Evolutionary conservation across 768 basidiomycete genomes (phyloP).

Genomic region (Candolleomyces eurysporus): DNA sequence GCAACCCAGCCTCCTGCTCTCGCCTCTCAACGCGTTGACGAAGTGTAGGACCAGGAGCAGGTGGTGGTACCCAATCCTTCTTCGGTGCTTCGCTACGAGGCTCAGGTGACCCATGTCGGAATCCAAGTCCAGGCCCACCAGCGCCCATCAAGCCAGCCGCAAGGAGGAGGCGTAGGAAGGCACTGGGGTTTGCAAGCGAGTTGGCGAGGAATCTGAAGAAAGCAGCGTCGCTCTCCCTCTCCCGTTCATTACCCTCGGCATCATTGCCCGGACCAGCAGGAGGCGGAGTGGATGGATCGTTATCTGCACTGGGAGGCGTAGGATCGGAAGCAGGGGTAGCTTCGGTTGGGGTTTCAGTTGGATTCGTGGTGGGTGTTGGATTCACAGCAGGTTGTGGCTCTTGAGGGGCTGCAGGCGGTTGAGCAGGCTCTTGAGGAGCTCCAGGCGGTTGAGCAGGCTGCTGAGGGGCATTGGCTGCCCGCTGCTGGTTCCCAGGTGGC

Average conservation of each 20-base stretch:
- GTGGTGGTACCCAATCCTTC: conserved; percentile 58
- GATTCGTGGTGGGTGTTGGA: no score
- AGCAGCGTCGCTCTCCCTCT: neutral
- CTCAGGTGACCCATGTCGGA: neutral
- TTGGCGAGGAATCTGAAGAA: conserved; percentile 11
- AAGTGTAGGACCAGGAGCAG: conserved; percentile 66
- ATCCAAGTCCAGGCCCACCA: conserved; percentile 14
- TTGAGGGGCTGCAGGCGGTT: neutral
- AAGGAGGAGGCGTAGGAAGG: conserved; percentile 1
- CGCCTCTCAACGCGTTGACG: conserved; percentile 71
- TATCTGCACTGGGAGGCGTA: neutral
- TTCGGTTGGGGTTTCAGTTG: neutral
- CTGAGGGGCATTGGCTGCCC: neutral
- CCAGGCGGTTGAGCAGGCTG: neutral
- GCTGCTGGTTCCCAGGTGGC: neutral
- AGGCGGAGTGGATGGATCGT: neutral
- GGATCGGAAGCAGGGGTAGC: neutral
- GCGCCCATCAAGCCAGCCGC: conserved; percentile 17
- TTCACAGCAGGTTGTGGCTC: no score
- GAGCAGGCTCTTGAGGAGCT: no score
- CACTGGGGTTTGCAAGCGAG: neutral
- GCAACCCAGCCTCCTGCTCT: conserved; percentile 69
- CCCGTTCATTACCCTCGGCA: neutral
- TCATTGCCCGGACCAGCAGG: neutral
- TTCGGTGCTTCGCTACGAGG: conserved; percentile 17